Evolutionary conservation across 2,329 filamentous ascomycete genomes (phyloP), one percentile per base, ranked within the genome.

Genomic region (Fusarium mexicanum): DNA sequence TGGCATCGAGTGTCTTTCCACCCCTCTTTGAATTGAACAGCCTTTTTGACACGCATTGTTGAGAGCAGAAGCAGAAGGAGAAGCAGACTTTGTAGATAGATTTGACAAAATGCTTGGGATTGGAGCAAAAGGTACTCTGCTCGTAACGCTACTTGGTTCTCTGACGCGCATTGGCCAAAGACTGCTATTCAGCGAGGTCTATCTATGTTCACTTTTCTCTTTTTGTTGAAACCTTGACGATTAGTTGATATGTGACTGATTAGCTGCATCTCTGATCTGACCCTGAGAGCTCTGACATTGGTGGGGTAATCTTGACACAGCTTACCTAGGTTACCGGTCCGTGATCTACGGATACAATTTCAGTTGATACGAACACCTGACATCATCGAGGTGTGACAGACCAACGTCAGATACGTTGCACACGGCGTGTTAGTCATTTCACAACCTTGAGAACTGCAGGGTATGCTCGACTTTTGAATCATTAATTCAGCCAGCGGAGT

Each of bases 11-110:
- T 37, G 57, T 26, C 37, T 37, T 62, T 55, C 24, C 67, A 48
- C 57, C 57, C 63, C 53, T 67, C 71, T 51, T 64, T 74, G 71
- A 72, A 74, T 64, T 72, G 71, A 72, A 72, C 59, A 74, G 61
- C 67, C 66, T 63, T 67, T 73, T 63, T 73, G 48, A 63, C 55
- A 58, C 61, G 47, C 43, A 50, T 29, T 51, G 66, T 57, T 31
- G 41, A 41, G 44, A 50, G 53, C 58, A 51, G 38, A 53, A 47
- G 26, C 47, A 51, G 38, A 53, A 47, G 26, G 18, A 31, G 46
- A 48, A 61, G 53, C 54, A 69, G 44, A 40, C 50, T 41, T 60
- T 71, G 71, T 67, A 72, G 35, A 69, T 62, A 73, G 58, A 70
- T 47, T 65, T 70, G 46, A 60, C 59, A 33, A 65, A 43, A 50